Base-by-base conservation (phyloP, 2,329 filamentous ascomycete genomes). In the Claviceps sp. region DNA sequence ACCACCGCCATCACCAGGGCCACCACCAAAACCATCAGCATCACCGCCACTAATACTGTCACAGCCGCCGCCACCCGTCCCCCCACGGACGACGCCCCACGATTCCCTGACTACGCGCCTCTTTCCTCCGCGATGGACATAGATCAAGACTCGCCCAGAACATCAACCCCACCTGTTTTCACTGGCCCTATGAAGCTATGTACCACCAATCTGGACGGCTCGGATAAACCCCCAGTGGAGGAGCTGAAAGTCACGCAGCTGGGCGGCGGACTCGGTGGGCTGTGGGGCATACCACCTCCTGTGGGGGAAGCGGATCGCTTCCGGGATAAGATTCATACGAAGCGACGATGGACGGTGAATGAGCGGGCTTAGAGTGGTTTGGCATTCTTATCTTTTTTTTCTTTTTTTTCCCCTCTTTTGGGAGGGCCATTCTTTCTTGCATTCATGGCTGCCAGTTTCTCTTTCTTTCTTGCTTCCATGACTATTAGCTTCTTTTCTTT, bases 301-400 rank as follows among this genome's bases (percentile, higher is more conserved):
- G 66, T 70, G 14, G 71, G 67, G 7, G 68, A 73, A 43, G 71
- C 70, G 0, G 75, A 78, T 50, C 66, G 65, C 34, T 63, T 69
- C 34, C 66, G 72, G 6, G 76, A 79, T 52, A 53, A 70, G 52
- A 70, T 67, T 37, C 65, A 69, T 20, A 65, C 69, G 1, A 80
- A 79, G 63, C 64, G 77, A 50, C 68, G 77, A 24, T 81, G 77
- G 77, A 78, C 76, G 22, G 71, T 79, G 4, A 78, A 71, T 46
- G 76, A 80, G 58, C 69, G 65, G 52, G 60, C 58, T 47, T 62
- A 54, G 54, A 26, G 24, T n/a, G 4, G 5, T 13, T 13, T 11
- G 5, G 8, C 40, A 30, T 40, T 47, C 24, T 52, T 38, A 47
- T 7, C 44, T 37, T 34, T 47, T 51, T 18, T 37, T 48, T 47